These are phyloP conservation scores for Lentinula boryana DNA, from an alignment of 768 basidiomycete genomes.

Conservation along the genomic window DNA sequence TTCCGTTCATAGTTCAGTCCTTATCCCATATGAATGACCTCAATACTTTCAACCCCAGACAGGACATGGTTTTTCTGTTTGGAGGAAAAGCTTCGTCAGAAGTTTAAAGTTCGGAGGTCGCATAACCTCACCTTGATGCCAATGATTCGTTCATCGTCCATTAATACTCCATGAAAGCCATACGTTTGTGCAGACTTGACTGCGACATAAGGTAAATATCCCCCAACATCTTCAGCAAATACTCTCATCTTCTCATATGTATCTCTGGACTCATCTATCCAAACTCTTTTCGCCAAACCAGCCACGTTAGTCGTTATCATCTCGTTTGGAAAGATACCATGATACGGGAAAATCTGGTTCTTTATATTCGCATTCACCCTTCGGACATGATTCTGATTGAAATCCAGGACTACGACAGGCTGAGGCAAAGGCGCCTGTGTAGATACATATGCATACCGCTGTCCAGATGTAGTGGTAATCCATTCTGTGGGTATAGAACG, in stretches of 20 bases:
- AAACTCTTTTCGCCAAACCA: background rate
- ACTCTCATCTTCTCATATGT: background rate
- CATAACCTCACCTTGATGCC: background rate
- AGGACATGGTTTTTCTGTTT: background rate
- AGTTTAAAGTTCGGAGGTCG: background rate
- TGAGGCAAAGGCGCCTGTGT: background rate
- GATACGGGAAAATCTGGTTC: background rate
- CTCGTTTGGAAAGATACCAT: background rate
- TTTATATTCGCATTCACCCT: background rate
- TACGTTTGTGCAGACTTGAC: background rate
- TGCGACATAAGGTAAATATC: conserved; percentile 3
- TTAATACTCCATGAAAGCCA: conserved; percentile 3
- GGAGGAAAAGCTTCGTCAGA: background rate
- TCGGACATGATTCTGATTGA: conserved; percentile 4
- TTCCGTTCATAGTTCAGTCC: background rate
- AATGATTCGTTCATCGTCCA: conserved; percentile 6
- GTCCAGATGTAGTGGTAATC: conserved; percentile 7
- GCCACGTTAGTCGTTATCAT: background rate
- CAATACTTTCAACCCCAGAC: conserved; percentile 3
- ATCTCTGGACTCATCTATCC: background rate
- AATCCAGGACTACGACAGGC: conserved; percentile 1
- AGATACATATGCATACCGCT: conserved; percentile 5
- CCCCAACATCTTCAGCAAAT: conserved; percentile 4
- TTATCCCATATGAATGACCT: conserved; percentile 5
- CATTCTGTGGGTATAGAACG: conserved; percentile 3